Conservation (phyloP, 2,329 filamentous ascomycete genomes). For the Madurella mycetomatis region DNA sequence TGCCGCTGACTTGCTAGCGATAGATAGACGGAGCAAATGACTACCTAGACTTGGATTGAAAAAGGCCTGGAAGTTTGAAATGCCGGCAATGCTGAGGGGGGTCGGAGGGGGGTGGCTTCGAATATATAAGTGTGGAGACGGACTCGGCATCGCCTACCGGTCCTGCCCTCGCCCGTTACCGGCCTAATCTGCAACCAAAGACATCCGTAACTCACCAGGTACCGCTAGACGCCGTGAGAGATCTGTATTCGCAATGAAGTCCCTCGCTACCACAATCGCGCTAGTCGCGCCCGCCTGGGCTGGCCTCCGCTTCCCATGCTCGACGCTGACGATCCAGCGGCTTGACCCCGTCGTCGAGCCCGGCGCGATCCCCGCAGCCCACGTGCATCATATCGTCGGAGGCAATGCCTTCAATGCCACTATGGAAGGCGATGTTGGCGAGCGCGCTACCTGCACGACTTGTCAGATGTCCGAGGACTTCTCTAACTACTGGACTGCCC, state of each 20-base stretch:
- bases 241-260: background rate
- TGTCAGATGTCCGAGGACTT: constrained; percentile 31
- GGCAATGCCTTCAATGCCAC: constrained; percentile 28
- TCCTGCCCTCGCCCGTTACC: background rate
- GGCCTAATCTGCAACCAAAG: background rate
- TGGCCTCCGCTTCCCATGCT: constrained; percentile 29
- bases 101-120: too few species aligned
- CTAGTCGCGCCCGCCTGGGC: constrained; percentile 21
- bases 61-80: background rate
- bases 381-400: constrained; percentile 26
- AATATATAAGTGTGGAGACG: too few species aligned
- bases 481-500: constrained; percentile 30
- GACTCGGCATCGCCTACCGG: too few species aligned
- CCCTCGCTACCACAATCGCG: background rate
- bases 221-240: background rate
- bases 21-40: background rate
- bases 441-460: constrained; percentile 26
- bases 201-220: background rate
- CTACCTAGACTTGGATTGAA: background rate
- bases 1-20: background rate
- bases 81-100: background rate
- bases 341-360: constrained; percentile 27
- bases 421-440: constrained; percentile 24
- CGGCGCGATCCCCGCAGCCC: constrained; percentile 21
- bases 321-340: constrained; percentile 27